phyloP scores from a whole-genome alignment of 1,284 basidiomycete species.

The Rugosomyces carneus region DNA sequence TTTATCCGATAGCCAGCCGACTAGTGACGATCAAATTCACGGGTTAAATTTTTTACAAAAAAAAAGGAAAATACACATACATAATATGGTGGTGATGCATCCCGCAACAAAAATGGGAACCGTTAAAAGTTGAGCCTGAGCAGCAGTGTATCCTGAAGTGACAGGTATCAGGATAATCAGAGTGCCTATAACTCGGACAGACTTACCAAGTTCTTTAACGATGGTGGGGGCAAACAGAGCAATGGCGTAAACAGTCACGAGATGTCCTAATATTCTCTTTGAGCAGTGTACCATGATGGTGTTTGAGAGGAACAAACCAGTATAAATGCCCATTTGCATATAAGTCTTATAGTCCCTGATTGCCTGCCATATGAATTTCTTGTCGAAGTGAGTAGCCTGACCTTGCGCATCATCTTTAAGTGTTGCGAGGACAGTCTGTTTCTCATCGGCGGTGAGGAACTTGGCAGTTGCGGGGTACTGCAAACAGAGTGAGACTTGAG shows the following conservation, averaged over 20 bases:
- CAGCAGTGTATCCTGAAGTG: conserved; percentile 40
- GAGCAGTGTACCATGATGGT: conserved; percentile 7
- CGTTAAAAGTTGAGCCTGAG: conserved; percentile 52
- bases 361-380: conserved; percentile 33
- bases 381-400: conserved; percentile 27
- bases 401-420: conserved; percentile 35
- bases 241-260: conserved; percentile 51
- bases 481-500: not conserved
- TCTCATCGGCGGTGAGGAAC: conserved; percentile 37
- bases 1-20: conserved; percentile 39
- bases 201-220: conserved; percentile 39
- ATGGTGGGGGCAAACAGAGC: conserved; percentile 56
- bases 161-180: not conserved
- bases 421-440: conserved; percentile 27
- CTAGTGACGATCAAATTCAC: conserved; percentile 4
- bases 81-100: conserved; percentile 35
- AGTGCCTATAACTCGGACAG: not conserved
- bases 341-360: conserved; percentile 33
- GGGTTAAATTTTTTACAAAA: not conserved
- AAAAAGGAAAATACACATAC: conserved; percentile 11
- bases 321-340: conserved; percentile 37
- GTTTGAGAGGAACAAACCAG: conserved; percentile 28
- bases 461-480: conserved; percentile 43
- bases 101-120: conserved; percentile 44
- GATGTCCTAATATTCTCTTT: conserved; percentile 23